Percentiles rank a stretch among this genome's conserved stretches.
Conservation (phyloP, 345 rosid genomes). For the Ailanthus altissimus region DNA sequence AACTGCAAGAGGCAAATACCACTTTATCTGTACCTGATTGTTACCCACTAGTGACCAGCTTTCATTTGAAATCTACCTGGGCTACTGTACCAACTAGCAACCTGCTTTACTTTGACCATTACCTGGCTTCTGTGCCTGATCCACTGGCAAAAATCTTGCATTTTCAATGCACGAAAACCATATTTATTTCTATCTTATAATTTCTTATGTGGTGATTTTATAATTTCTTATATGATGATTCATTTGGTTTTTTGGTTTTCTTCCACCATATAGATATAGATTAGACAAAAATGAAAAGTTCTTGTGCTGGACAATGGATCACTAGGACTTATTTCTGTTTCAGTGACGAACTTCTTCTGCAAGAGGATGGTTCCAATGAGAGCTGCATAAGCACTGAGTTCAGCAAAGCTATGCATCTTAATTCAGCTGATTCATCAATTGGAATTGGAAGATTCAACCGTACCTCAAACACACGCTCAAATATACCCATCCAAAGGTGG, state of each 20-base stretch:
- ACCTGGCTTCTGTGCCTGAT: neutral
- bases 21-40: slow-evolving; percentile 6
- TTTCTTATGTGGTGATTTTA: neutral
- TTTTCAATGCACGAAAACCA: neutral
- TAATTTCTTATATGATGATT: too few relatives aligned
- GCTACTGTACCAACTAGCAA: neutral
- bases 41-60: neutral
- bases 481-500: slow-evolving; percentile 63
- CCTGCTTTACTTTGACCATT: neutral
- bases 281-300: neutral
- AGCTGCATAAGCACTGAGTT: slow-evolving; percentile 58
- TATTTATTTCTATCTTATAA: neutral
- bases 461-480: slow-evolving; percentile 46
- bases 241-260: too few relatives aligned
- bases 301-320: neutral
- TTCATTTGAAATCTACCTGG: neutral
- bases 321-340: slow-evolving; percentile 19
- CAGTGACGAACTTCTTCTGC: slow-evolving; percentile 87
- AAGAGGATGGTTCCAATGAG: slow-evolving; percentile 76
- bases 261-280: neutral
- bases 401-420: slow-evolving; percentile 67
- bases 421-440: slow-evolving; percentile 54
- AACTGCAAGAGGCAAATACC: neutral
- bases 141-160: neutral
- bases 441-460: slow-evolving; percentile 53